Conservation (phyloP, 768 basidiomycete genomes). For the Dioszegia crocea region DNA sequence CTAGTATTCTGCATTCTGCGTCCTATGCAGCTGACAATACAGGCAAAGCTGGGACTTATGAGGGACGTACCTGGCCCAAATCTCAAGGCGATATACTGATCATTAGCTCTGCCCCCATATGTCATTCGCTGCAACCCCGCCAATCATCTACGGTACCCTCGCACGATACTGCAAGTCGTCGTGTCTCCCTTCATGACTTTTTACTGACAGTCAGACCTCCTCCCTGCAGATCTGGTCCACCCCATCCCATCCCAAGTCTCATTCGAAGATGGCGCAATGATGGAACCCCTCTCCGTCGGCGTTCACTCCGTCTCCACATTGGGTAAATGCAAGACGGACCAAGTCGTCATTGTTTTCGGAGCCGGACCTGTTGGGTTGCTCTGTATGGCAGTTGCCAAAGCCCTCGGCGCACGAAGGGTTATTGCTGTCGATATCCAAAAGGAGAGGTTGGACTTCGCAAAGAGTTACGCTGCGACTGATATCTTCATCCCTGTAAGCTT, state of each 20-base stretch:
- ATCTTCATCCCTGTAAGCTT: conserved; percentile 48
- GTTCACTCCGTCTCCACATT: conserved; percentile 79
- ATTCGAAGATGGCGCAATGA: conserved; percentile 94
- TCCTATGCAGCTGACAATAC: conserved; percentile 59
- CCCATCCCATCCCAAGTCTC: conserved; percentile 72
- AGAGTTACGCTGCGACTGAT: conserved; percentile 75
- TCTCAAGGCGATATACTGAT: background rate
- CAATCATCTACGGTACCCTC: conserved; percentile 77
- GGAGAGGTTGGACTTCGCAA: conserved; percentile 80
- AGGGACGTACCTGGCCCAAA: conserved; percentile 60
- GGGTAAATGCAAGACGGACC: conserved; percentile 67
- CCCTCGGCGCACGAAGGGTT: conserved; percentile 76
- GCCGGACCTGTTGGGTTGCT: conserved; percentile 73
- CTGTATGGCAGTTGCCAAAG: conserved; percentile 90
- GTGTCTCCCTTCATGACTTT: conserved; percentile 53
- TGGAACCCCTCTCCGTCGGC: conserved; percentile 90
- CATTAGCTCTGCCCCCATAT: conserved; percentile 76
- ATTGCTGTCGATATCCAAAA: conserved; percentile 67
- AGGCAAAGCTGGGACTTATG: conserved; percentile 68
- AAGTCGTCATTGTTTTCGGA: conserved; percentile 78
- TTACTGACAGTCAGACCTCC: conserved; percentile 3
- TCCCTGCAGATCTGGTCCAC: conserved; percentile 65
- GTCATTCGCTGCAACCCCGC: conserved; percentile 87
- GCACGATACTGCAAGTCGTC: conserved; percentile 67
- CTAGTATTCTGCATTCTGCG: conserved; percentile 58